Percentiles rank a stretch among this genome's conserved stretches.
Evolutionary conservation across 192 early-diverging fungal species (phyloP).

Genomic region (Coemansia sp.): DNA sequence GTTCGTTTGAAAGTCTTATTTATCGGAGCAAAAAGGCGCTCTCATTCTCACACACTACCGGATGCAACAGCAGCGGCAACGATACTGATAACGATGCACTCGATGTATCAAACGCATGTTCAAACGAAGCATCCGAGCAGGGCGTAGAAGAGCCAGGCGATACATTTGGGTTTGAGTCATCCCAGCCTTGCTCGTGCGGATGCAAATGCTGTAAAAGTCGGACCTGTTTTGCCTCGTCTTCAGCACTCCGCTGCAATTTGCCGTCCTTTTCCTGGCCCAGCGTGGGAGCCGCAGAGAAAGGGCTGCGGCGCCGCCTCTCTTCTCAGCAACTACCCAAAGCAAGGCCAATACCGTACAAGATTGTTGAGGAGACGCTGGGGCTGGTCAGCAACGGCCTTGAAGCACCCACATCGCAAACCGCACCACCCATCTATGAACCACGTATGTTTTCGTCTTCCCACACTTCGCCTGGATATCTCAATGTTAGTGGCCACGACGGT

Average conservation of each 20-base stretch:
- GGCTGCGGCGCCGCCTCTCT: conserved; percentile 1
- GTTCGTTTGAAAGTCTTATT: conserved; percentile 13
- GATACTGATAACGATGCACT: background rate
- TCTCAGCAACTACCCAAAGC: background rate
- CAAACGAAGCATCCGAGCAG: conserved; percentile 5
- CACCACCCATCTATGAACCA: background rate
- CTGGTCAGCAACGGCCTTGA: conserved; percentile 1
- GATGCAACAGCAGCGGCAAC: background rate
- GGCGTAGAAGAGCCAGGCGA: conserved; percentile 29
- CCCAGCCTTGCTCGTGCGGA: conserved; percentile 17
- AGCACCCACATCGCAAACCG: background rate
- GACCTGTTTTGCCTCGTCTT: conserved; percentile 32
- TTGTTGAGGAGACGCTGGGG: conserved; percentile 19
- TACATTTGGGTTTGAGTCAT: conserved; percentile 33
- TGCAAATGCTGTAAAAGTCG: conserved; percentile 33
- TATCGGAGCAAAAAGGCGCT: background rate
- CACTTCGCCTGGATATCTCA: background rate
- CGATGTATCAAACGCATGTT: background rate
- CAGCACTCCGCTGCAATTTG: conserved; percentile 26
- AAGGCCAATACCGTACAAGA: background rate
- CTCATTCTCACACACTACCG: background rate
- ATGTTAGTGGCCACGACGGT: background rate
- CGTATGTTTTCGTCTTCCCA: background rate
- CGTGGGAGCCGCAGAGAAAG: background rate
- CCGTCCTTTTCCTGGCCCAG: conserved; percentile 20